phyloP scores from a whole-genome alignment of 1,284 basidiomycete genomes.

The Cutaneotrichosporon cyanovorans region DNA sequence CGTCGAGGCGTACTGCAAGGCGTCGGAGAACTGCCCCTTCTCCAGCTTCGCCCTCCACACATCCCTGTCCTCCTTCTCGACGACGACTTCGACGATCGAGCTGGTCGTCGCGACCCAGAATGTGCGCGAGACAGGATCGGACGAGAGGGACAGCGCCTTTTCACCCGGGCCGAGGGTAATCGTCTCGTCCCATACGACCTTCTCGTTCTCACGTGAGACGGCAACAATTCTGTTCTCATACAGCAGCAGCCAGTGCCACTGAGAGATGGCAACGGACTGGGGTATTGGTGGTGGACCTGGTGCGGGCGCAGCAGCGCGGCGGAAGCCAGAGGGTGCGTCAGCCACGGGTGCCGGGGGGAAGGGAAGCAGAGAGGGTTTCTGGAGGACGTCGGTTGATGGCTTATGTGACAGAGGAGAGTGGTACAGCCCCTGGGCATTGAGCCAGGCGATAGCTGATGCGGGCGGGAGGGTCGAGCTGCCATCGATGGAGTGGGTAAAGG shows the following conservation, averaged over 20 bases:
- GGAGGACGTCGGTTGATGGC: constrained; percentile 28
- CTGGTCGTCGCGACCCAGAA: constrained; percentile 92
- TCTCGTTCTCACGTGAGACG: constrained; percentile 72
- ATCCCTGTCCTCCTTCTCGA: constrained; percentile 82
- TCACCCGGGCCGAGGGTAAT: constrained; percentile 65
- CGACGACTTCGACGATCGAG: constrained; percentile 80
- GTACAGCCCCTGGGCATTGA: constrained; percentile 83
- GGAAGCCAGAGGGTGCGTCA: constrained; percentile 50
- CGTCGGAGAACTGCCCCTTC: constrained; percentile 66
- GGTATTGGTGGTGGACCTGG: constrained; percentile 49
- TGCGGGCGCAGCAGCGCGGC: constrained; percentile 11
- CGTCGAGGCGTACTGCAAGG: constrained; percentile 73
- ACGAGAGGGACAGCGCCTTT: constrained; percentile 61
- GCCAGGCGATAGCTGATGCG: constrained; percentile 72
- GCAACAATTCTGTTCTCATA: constrained; percentile 73
- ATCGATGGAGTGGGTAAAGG: constrained; percentile 58
- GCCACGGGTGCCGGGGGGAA: constrained; percentile 56
- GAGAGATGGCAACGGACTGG: constrained; percentile 71
- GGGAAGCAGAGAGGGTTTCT: constrained; percentile 42
- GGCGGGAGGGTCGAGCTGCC: constrained; percentile 52
- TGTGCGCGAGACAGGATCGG: constrained; percentile 78
- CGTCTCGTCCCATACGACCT: constrained; percentile 72
- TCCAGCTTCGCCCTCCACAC: constrained; percentile 89
- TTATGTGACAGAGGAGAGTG: constrained; percentile 53
- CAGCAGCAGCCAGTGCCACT: constrained; percentile 85